Evolutionary conservation across 176 grass and related monocot genomes (phyloP).

Genomic region (Tuctoria greenei): DNA sequence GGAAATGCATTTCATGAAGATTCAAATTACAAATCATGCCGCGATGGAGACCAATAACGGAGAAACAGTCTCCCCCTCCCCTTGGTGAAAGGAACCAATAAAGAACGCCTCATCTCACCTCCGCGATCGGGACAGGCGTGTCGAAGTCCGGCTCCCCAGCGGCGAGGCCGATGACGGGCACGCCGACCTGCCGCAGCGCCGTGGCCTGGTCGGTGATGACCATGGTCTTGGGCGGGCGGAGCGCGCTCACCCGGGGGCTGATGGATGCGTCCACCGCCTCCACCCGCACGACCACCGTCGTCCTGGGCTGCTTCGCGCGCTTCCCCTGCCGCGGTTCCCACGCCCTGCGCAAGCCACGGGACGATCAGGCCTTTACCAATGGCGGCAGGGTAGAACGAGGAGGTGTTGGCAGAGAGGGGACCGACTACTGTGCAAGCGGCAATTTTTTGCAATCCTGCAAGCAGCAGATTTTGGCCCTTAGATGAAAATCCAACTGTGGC

Average conservation of each 20-base stretch:
- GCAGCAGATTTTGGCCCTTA: too few relatives aligned
- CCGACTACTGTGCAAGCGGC: too few relatives aligned
- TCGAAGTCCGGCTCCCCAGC: slow-evolving; percentile 79
- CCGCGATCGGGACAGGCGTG: slow-evolving; percentile 50
- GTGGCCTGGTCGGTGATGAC: slow-evolving; percentile 89
- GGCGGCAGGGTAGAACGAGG: neutral
- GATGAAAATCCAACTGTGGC: too few relatives aligned
- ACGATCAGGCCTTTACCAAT: neutral
- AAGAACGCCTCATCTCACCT: slow-evolving; percentile 39
- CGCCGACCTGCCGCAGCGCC: slow-evolving; percentile 70
- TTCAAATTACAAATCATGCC: neutral
- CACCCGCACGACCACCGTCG: slow-evolving; percentile 35
- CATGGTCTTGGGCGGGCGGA: slow-evolving; percentile 94
- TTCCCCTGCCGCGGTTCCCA: slow-evolving; percentile 26
- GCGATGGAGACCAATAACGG: neutral
- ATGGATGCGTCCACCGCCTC: slow-evolving; percentile 62
- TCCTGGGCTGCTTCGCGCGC: neutral
- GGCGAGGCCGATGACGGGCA: slow-evolving; percentile 71
- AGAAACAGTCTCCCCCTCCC: neutral
- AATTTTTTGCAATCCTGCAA: too few relatives aligned
- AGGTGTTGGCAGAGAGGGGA: neutral
- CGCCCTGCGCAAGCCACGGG: slow-evolving; percentile 37
- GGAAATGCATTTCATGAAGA: neutral
- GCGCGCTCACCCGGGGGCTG: slow-evolving; percentile 72
- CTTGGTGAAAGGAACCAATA: neutral